phyloP scores from a whole-genome alignment of 2,329 filamentous ascomycete genomes.

The Claviceps capensis region DNA sequence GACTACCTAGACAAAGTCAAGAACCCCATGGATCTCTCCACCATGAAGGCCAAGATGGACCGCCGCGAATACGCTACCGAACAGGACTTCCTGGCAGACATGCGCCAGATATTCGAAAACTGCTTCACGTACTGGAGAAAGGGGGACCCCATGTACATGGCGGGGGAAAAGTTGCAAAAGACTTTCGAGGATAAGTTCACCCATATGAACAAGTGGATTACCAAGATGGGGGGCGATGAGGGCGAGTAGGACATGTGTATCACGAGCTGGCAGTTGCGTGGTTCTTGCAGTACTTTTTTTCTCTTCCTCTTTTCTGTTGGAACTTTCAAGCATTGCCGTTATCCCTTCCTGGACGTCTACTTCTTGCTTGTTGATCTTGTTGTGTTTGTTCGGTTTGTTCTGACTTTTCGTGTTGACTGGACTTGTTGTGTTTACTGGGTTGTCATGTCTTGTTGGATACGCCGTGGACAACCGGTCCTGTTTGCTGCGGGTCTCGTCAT shows the following conservation, averaged over 20 bases:
- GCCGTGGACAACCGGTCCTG: no score
- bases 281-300: background rate
- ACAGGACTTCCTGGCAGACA: constrained; percentile 41
- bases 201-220: constrained; percentile 45
- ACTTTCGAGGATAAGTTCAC: constrained; percentile 45
- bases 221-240: constrained; percentile 33
- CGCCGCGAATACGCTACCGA: constrained; percentile 34
- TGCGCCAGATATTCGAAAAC: constrained; percentile 49
- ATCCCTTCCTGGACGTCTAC: no score
- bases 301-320: no score
- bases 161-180: constrained; percentile 44
- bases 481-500: no score
- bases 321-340: no score
- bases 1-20: constrained; percentile 49
- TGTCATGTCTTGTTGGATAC: no score
- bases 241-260: constrained; percentile 8
- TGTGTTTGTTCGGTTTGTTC: no score
- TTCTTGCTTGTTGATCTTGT: no score
- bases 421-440: no score
- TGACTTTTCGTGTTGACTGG: no score
- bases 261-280: background rate
- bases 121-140: constrained; percentile 51
- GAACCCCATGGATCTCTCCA: constrained; percentile 47
- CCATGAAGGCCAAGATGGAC: constrained; percentile 48
- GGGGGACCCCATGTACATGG: constrained; percentile 38